phyloP scores from a whole-genome alignment of 2,329 filamentous ascomycete species.

The Diaporthe australafricana region DNA sequence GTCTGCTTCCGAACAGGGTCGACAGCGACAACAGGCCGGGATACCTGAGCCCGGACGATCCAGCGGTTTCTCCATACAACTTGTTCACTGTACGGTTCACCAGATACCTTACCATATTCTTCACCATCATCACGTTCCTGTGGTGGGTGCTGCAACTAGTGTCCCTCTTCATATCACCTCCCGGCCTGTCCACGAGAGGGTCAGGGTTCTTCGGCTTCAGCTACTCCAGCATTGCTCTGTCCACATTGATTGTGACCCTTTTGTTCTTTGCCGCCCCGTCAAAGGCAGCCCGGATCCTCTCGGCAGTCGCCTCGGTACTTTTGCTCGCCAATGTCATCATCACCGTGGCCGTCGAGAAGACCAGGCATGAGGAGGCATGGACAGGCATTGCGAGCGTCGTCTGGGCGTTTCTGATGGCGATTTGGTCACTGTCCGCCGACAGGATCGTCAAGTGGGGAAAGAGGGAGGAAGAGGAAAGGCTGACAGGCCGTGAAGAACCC shows the following conservation, averaged over 20 bases:
- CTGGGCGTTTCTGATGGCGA: slow-evolving; percentile 83
- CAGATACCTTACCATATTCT: slow-evolving; percentile 80
- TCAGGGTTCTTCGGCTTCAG: slow-evolving; percentile 93
- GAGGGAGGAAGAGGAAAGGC: slow-evolving; percentile 87
- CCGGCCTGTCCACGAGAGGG: slow-evolving; percentile 85
- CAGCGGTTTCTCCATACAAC: slow-evolving; percentile 93
- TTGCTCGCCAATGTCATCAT: slow-evolving; percentile 82
- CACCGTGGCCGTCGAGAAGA: slow-evolving; percentile 78
- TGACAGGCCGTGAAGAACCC: slow-evolving; percentile 90
- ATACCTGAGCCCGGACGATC: slow-evolving; percentile 84
- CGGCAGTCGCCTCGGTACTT: slow-evolving; percentile 73
- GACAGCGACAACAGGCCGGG: slow-evolving; percentile 55
- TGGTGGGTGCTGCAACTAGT: slow-evolving; percentile 96
- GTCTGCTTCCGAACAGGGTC: slow-evolving; percentile 76
- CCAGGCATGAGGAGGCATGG: slow-evolving; percentile 89
- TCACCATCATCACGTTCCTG: slow-evolving; percentile 80
- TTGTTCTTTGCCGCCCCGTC: slow-evolving; percentile 92
- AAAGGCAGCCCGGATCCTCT: slow-evolving; percentile 79
- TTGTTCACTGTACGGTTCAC: slow-evolving; percentile 89
- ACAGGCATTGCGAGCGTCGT: slow-evolving; percentile 87
- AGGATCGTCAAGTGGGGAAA: slow-evolving; percentile 92
- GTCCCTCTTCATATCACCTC: slow-evolving; percentile 89
- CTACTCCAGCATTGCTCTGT: slow-evolving; percentile 82
- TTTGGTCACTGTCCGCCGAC: slow-evolving; percentile 85
- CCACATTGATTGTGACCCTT: slow-evolving; percentile 80